A percentile compares a stretch with the other conserved stretches of the same genome.
These are phyloP conservation scores for Euphorbia peplus DNA, from an alignment of 345 rosid genomes.

Conservation along the genomic window DNA sequence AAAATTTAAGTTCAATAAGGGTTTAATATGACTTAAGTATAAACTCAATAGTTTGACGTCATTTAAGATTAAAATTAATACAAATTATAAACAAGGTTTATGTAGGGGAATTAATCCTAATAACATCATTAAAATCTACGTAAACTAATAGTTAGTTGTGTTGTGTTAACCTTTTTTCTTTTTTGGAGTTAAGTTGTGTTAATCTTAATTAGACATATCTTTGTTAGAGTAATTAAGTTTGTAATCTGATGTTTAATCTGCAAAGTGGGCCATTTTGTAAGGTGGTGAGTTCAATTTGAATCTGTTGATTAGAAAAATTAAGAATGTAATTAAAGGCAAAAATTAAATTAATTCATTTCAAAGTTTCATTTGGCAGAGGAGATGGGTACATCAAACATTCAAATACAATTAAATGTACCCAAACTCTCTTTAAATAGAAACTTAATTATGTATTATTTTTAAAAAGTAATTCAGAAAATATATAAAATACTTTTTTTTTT, in stretches of 20 bases:
- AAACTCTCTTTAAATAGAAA: neutral
- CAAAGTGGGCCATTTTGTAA: neutral
- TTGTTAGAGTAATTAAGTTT: neutral
- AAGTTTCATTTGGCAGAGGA: slow-evolving; percentile 9
- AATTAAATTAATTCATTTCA: neutral
- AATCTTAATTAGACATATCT: neutral
- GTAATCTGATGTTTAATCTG: neutral
- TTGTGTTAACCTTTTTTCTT: neutral
- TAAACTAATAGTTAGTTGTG: neutral
- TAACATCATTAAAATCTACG: neutral
- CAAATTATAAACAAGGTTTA: too few species aligned
- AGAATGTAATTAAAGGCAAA: neutral
- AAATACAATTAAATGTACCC: neutral
- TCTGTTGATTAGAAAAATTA: neutral
- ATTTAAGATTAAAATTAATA: too few species aligned
- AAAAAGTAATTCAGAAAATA: too few species aligned
- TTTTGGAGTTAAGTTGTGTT: neutral
- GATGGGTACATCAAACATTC: neutral
- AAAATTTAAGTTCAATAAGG: too few species aligned
- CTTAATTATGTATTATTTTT: neutral
- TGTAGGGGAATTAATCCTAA: too few species aligned
- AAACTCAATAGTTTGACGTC: too few species aligned
- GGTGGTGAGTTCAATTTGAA: neutral
- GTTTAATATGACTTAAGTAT: too few species aligned
- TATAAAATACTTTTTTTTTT: too few species aligned